phyloP scores from a whole-genome alignment of 2,329 filamentous ascomycete species.

The Sordariomycetes sp. region DNA sequence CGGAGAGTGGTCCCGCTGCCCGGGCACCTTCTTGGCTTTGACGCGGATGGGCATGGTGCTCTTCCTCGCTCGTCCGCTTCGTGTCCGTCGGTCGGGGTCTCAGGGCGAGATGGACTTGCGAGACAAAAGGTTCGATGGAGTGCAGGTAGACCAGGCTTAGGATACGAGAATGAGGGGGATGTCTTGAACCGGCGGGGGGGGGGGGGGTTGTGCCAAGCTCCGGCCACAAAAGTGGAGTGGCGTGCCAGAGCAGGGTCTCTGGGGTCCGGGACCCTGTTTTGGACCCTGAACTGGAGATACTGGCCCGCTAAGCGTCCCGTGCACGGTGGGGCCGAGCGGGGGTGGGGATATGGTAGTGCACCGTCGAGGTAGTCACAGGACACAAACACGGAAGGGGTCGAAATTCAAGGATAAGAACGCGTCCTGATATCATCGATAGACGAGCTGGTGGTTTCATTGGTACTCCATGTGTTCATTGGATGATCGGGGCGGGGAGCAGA shows the following conservation, averaged over 20 bases:
- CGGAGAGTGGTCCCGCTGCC: conserved; percentile 10
- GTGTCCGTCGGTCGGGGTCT: background rate
- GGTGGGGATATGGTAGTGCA: background rate
- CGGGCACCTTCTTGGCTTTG: conserved; percentile 12
- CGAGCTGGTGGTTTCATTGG: background rate
- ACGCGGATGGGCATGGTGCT: conserved; percentile 15
- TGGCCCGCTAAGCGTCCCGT: background rate
- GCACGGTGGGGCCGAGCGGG: background rate
- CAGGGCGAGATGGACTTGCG: background rate
- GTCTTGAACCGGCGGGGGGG: background rate
- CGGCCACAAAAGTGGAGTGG: background rate
- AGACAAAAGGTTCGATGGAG: background rate
- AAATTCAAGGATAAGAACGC: background rate
- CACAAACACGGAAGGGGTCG: background rate
- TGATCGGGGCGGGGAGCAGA: background rate
- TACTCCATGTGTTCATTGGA: background rate
- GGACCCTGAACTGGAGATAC: background rate
- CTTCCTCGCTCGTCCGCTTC: conserved; percentile 6
- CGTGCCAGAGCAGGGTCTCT: background rate
- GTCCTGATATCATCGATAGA: background rate
- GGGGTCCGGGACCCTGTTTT: background rate
- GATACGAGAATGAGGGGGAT: background rate
- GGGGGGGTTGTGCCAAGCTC: background rate
- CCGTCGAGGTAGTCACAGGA: background rate
- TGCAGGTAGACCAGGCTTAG: background rate